Base-by-base conservation (phyloP, 2,329 filamentous ascomycete genomes). In the Penicillium paneum region DNA sequence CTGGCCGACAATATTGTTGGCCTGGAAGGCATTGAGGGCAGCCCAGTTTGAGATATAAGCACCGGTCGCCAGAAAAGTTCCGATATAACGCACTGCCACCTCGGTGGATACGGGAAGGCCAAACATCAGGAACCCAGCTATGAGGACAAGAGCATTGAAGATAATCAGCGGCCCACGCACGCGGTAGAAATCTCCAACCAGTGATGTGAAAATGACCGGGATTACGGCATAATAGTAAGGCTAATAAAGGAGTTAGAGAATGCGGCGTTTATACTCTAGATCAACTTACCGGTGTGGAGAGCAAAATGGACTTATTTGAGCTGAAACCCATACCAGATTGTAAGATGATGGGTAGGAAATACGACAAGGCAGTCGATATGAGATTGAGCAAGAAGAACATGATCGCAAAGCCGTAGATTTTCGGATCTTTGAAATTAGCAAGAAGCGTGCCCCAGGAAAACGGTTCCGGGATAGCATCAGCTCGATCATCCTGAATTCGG, bases 41-140 rank as follows among this genome's bases (percentile, higher is more conserved):
- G 86, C 85, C 85, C 85, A 88, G 59, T 89, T 89, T 4, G 81
- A 83, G 4, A 88, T 79, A 59, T 88, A 88, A 1, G 85, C 84
- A 0, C 86, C 86, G 0, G 85, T 88, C 0, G 85, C 84, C 2
- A 89, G 76, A 67, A 81, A 87, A 0, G 83, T 84, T 8, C 85
- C 86, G 29, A 86, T 74, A 58, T 88, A 88, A 44, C 86, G 80
- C 3, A 84, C 83, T 0, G 82, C 76, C 48, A 86, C 80, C 52
- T 85, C 79, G 13, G 75, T 71, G 4, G 70, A 73, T 26, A 64
- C 54, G 0, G 80, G 74, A 64, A 88, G 85, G 2, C 85, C 85
- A 4, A 88, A 76, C 81, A 88, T 84, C 59, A 80, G 76, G 67
- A 88, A 88, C 2, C 85, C 86, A 0, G 78, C 73, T 54, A 88